These are phyloP conservation scores for Fusarium subtropicale DNA, from an alignment of 2,329 filamentous ascomycete genomes.

Conservation along the genomic window DNA sequence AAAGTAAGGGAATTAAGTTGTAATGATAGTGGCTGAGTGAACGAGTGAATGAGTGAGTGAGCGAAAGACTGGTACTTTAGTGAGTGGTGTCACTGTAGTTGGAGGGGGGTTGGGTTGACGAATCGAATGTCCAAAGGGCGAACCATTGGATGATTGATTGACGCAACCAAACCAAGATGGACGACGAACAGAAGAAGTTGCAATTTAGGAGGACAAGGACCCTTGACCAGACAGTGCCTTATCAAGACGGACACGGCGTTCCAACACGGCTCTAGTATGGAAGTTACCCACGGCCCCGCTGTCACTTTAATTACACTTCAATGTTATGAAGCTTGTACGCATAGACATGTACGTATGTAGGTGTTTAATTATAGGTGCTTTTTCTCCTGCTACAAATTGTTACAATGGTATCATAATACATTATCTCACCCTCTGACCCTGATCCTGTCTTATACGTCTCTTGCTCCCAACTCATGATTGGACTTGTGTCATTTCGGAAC, in stretches of 20 bases:
- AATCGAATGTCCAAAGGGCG: slow-evolving; percentile 40
- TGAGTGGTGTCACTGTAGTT: slow-evolving; percentile 33
- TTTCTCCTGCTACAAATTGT: slow-evolving; percentile 19
- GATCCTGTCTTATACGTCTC: neutral
- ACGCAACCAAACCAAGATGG: slow-evolving; percentile 22
- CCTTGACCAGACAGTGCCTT: slow-evolving; percentile 10
- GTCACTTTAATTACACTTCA: slow-evolving; percentile 23
- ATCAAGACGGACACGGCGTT: slow-evolving; percentile 2
- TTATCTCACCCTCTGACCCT: slow-evolving; percentile 36
- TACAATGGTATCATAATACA: slow-evolving; percentile 48
- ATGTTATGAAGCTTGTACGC: neutral
- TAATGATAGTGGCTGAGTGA: slow-evolving; percentile 9
- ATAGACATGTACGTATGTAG: neutral
- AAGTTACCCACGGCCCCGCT: slow-evolving; percentile 1
- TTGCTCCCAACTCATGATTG: slow-evolving; percentile 39
- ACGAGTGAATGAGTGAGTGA: slow-evolving; percentile 30
- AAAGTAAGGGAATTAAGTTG: neutral
- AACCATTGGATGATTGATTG: slow-evolving; percentile 30
- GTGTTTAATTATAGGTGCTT: neutral
- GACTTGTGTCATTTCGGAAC: slow-evolving; percentile 48
- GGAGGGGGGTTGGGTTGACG: slow-evolving; percentile 41
- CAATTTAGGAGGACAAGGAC: slow-evolving; percentile 22
- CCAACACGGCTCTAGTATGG: slow-evolving; percentile 1
- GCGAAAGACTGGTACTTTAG: neutral
- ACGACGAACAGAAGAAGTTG: slow-evolving; percentile 34